Evolutionary conservation across 768 basidiomycete genomes (phyloP).

Genomic region (Boletus sensibilis): DNA sequence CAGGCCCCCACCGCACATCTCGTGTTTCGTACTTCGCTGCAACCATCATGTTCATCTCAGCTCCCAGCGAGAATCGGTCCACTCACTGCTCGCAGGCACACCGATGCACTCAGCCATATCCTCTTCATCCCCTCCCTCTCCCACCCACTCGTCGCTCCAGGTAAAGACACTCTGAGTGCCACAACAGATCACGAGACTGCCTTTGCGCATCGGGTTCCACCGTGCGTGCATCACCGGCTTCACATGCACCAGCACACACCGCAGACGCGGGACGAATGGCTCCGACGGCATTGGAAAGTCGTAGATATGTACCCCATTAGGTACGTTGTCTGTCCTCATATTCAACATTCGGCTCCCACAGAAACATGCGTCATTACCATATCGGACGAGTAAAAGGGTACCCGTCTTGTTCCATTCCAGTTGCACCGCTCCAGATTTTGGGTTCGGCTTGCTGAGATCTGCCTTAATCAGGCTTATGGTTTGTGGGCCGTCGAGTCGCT

Average conservation of each 20-base stretch:
- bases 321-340: constrained; percentile 50
- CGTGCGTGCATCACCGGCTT: constrained; percentile 61
- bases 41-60: not conserved
- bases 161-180: constrained; percentile 65
- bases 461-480: constrained; percentile 47
- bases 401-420: constrained; percentile 83
- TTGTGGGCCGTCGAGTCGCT: constrained; percentile 57
- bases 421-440: constrained; percentile 67
- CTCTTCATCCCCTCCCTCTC: constrained; percentile 53
- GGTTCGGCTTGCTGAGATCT: constrained; percentile 61
- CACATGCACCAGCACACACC: constrained; percentile 65
- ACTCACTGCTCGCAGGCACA: constrained; percentile 75
- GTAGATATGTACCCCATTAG: constrained; percentile 66
- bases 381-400: constrained; percentile 68
- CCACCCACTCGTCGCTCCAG: constrained; percentile 84
- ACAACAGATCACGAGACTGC: constrained; percentile 65
- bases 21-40: constrained; percentile 69
- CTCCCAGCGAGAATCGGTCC: not conserved
- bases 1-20: constrained; percentile 78
- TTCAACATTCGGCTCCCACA: not conserved
- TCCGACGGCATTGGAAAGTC: constrained; percentile 64
- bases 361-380: constrained; percentile 46
- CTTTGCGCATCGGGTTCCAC: constrained; percentile 87
- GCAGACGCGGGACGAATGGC: constrained; percentile 57
- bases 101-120: constrained; percentile 92